Evolutionary conservation across 148 eudicot genomes (phyloP).

Genomic region (Chenopodium suecicum): DNA sequence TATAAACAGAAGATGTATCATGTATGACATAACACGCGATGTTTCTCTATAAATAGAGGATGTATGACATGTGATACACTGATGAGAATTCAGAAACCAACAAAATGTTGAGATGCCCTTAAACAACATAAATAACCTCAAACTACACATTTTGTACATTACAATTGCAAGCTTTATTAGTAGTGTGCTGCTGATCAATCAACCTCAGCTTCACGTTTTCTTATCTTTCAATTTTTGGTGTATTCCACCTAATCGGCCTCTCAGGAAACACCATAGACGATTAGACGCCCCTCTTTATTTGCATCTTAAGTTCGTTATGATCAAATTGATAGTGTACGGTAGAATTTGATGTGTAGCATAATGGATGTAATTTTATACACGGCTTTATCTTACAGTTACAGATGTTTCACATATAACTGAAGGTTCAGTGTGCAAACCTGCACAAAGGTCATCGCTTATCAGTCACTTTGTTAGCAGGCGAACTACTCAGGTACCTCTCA

Average conservation of each 20-base stretch:
- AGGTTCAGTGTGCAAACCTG: not conserved
- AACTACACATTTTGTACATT: not conserved
- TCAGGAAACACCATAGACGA: not conserved
- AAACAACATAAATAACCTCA: not conserved
- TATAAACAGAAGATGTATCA: too few species aligned
- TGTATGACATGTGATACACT: too few species aligned
- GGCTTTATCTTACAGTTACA: not conserved
- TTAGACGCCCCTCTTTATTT: not conserved
- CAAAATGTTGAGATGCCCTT: not conserved
- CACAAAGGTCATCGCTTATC: not conserved
- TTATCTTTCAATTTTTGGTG: not conserved
- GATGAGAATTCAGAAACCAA: not conserved
- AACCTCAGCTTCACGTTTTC: not conserved
- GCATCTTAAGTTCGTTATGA: not conserved
- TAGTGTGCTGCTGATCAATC: not conserved
- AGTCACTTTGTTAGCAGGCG: slow-evolving; percentile 1
- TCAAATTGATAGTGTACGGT: not conserved
- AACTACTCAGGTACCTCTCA: slow-evolving; percentile 49
- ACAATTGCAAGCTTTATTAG: not conserved
- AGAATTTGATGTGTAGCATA: not conserved
- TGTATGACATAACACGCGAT: too few species aligned
- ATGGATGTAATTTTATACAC: not conserved
- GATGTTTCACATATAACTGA: not conserved
- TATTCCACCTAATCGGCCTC: not conserved
- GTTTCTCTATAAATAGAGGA: too few species aligned